Evolutionary conservation across 2,329 filamentous ascomycete genomes (phyloP), one percentile per base, ranked within the genome.

Genomic region (Emmonsiellopsis sp.): DNA sequence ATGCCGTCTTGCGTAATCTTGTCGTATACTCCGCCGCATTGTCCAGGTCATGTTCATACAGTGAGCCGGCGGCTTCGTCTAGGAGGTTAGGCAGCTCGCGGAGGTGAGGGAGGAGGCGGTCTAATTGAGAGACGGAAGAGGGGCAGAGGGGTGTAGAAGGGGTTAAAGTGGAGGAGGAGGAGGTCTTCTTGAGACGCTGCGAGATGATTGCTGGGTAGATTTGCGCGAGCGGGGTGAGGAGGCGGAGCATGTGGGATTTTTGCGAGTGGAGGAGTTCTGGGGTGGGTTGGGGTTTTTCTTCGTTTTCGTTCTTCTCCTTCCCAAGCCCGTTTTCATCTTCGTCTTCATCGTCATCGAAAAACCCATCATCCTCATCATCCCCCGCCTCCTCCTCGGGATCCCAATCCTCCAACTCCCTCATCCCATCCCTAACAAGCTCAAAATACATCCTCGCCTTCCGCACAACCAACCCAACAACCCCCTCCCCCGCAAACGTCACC

Each of bases 401-500:
- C 89, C 91, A 96, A 61, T 92, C 89, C 66, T 89, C 88, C 59
- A 96, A 69, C 71, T 96, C 92, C 57, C 87, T 82, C 60, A 94
- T 80, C 0, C 89, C 86, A 72, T 96, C 92, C 61, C 87, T 81
- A 26, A 96, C 73, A 2, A 86, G 81, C 53, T 87, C 87, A 41
- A 83, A 76, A 70, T 85, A 88, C 66, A 90, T 79, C 60, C 88
- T 82, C 1, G 85, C 85, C 65, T 86, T 90, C 59, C 79, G 76
- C 0, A 86, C 77, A 46, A 92, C 78, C 54, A 90, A 75, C 0
- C 85, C 87, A 0, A 79, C 80, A 5, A 94, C 79, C 0, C 89
- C 90, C 26, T 83, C 71, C 5, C 76, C 76, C 48, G 83, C 80
- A 40, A 95, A 71, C 7, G 76, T 75, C 2, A 82, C 72, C 13